Conservation (phyloP, 805 yeast species). For the Schwanniomyces vanrijiae region DNA sequence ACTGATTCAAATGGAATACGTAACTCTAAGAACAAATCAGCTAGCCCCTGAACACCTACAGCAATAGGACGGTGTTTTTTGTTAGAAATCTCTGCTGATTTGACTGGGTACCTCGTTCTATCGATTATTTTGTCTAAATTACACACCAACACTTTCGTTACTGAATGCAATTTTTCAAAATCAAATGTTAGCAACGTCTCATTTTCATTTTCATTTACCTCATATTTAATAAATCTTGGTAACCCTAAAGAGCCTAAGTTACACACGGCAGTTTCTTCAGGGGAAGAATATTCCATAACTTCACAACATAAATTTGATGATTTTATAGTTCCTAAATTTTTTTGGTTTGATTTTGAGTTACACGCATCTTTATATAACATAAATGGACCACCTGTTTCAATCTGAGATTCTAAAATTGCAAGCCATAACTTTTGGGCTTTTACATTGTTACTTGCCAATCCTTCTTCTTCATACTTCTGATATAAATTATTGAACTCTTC, state of each 20-base stretch:
- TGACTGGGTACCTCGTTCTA: slow-evolving; percentile 80
- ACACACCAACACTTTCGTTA: slow-evolving; percentile 72
- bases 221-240: slow-evolving; percentile 61
- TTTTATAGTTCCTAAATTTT: slow-evolving; percentile 88
- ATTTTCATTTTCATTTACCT: slow-evolving; percentile 34
- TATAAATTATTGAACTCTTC: slow-evolving; percentile 77
- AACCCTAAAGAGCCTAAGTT: slow-evolving; percentile 89
- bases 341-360: slow-evolving; percentile 83
- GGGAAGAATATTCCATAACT: slow-evolving; percentile 86
- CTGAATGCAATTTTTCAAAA: slow-evolving; percentile 71
- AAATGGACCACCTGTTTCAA: slow-evolving; percentile 96
- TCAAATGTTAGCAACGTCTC: slow-evolving; percentile 57
- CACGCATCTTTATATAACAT: slow-evolving; percentile 93
- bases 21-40: slow-evolving; percentile 80
- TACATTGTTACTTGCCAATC: slow-evolving; percentile 60
- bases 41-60: slow-evolving; percentile 97
- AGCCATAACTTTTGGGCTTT: slow-evolving; percentile 92
- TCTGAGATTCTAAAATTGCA: slow-evolving; percentile 85
- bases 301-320: slow-evolving; percentile 95
- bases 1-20: slow-evolving; percentile 84
- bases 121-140: slow-evolving; percentile 85
- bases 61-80: slow-evolving; percentile 89
- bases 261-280: slow-evolving; percentile 95
- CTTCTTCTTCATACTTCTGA: slow-evolving; percentile 68
- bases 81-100: slow-evolving; percentile 73